Evolutionary conservation across 2,329 filamentous ascomycete species (phyloP).

Genomic region (Monilinia fructicola): DNA sequence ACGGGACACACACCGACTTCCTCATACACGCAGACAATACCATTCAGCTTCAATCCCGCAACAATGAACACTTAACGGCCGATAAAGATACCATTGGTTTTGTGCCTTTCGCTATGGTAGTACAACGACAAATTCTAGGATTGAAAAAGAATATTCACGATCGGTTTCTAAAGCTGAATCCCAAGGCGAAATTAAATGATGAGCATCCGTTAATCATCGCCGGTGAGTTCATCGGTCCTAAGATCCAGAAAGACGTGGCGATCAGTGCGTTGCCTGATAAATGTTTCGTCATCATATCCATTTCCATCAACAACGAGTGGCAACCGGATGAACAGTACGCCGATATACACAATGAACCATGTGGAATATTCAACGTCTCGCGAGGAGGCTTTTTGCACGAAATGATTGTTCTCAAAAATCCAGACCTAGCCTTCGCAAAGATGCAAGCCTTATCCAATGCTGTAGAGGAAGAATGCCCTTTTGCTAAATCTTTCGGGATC

Average conservation of each 20-base stretch:
- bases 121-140: slow-evolving; percentile 16
- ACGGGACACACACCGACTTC: slow-evolving; percentile 34
- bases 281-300: slow-evolving; percentile 33
- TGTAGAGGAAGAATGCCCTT: slow-evolving; percentile 34
- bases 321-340: slow-evolving; percentile 28
- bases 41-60: slow-evolving; percentile 31
- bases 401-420: slow-evolving; percentile 19
- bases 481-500: slow-evolving; percentile 30
- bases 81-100: slow-evolving; percentile 1
- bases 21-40: slow-evolving; percentile 27
- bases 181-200: slow-evolving; percentile 1
- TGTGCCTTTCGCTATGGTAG: not conserved
- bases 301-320: slow-evolving; percentile 31
- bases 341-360: slow-evolving; percentile 27
- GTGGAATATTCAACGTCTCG: slow-evolving; percentile 31
- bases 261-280: slow-evolving; percentile 25
- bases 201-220: slow-evolving; percentile 32
- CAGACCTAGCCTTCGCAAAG: slow-evolving; percentile 7
- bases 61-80: slow-evolving; percentile 13
- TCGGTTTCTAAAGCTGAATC: slow-evolving; percentile 27
- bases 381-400: slow-evolving; percentile 29
- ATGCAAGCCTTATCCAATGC: slow-evolving; percentile 26
- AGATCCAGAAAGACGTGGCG: slow-evolving; percentile 29
- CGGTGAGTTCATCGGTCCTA: slow-evolving; percentile 34
- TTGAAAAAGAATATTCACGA: slow-evolving; percentile 21